Evolutionary conservation across 495 filamentous ascomycete genomes (phyloP), one percentile per base, ranked within the genome.

Genomic region (Tuber borchii): DNA sequence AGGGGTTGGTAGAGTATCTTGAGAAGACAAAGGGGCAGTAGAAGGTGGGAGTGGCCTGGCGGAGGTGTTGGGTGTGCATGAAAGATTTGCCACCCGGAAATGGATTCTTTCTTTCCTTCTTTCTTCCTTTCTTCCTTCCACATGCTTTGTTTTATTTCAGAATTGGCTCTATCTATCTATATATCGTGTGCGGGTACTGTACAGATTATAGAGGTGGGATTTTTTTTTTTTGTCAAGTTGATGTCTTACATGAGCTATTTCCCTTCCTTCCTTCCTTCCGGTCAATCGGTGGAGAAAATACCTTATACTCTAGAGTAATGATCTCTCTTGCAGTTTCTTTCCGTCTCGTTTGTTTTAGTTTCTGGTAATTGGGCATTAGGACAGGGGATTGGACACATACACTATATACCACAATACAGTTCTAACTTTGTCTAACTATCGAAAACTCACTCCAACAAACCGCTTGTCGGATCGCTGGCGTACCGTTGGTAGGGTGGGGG

Each of bases 1-100:
- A 94, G 83, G 93, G 93, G 83, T 85, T 99, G 85, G 91, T 94
- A 56, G 86, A 83, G 74, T 92, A 95, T 84, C 83, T 98, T 71
- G 91, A 97, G 85, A 89, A 87, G 86, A 87, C 84, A 78, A 87
- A 89, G 83, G 86, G 86, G 34, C 88, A 89, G 83, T 65, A 65
- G n/a, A n/a, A 61, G n/a, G 22, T 61, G 22, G n/a, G 31, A 17
- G 56, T 65, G 26, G 56, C 14, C 26, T 34, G 26, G 56, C 14
- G 14, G 56, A 65, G 56, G 56, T 34, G 2, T 65, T 34, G 26
- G 14, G 26, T 65, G 56, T 34, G 56, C 26, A 34, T 65, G 19
- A 34, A 7, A 61, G 4, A 17, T 61, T 65, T 34, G 12, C 10
- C 56, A 34, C 56, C 34, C 31, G 56, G 56, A 34, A 65, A 19